Evolutionary conservation across 306 rosid genomes (phyloP).

Genomic region (Carpinus fangiana): DNA sequence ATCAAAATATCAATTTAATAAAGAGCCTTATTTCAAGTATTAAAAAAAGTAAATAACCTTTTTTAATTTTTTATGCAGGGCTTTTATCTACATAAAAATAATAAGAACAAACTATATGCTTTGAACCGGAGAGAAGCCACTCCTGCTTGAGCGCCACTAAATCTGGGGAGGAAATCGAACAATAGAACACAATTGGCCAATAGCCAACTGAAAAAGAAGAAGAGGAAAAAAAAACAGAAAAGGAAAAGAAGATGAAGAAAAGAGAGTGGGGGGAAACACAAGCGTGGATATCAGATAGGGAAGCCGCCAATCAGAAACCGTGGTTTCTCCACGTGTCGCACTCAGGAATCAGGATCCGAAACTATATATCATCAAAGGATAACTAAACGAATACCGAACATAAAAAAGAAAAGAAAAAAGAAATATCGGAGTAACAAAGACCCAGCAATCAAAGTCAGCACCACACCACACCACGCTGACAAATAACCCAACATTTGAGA

Average conservation of each 20-base stretch:
- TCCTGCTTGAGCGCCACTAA: too few species aligned
- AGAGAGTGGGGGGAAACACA: conserved; percentile 16
- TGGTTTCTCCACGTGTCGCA: conserved; percentile 53
- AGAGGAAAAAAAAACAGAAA: not conserved
- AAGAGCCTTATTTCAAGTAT: too few species aligned
- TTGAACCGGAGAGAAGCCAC: too few species aligned
- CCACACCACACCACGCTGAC: not conserved
- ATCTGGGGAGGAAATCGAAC: too few species aligned
- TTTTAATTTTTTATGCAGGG: too few species aligned
- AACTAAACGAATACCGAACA: conserved; percentile 40
- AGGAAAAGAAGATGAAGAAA: not conserved
- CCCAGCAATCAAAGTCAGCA: conserved; percentile 16
- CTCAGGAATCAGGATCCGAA: conserved; percentile 14
- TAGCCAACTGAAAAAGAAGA: too few species aligned
- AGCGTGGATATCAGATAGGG: conserved; percentile 68
- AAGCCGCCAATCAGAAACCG: conserved; percentile 52
- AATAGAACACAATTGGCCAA: too few species aligned
- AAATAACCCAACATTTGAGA: not conserved
- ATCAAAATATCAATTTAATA: too few species aligned
- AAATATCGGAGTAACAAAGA: not conserved
- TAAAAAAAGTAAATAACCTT: too few species aligned
- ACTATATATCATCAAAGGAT: conserved; percentile 34
- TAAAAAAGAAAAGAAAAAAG: not conserved
- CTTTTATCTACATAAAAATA: too few species aligned
- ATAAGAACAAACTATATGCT: too few species aligned